Base-by-base conservation (phyloP, 2,329 filamentous ascomycete genomes). In the Clathrospora elynae region DNA sequence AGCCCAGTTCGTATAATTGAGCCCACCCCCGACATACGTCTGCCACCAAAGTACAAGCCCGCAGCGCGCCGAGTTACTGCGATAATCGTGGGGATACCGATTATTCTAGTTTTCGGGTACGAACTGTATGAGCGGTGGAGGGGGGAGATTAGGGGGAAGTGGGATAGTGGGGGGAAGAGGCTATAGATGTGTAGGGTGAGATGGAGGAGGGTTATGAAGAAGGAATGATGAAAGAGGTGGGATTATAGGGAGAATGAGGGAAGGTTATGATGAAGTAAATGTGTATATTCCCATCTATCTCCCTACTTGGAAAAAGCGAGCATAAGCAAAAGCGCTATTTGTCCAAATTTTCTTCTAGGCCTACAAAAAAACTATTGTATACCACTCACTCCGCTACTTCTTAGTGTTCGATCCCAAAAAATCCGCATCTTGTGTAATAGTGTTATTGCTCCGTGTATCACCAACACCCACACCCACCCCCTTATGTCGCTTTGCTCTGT, bases 21-120 rank as follows among this genome's bases (percentile, higher is more conserved):
- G 37, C 58, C 58, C 8, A 53, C 39, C 3, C 43, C 48, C 2
- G 49, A 62, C 23, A 55, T 51, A 8, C 41, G 46, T 5, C 36
- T 68, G 13, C 61, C 62, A 12, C 33, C 48, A 1, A 66, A 68
- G 29, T 71, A 71, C 55, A 61, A 62, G 35, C 55, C 59, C 3
- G 61, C 64, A 1, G 61, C 58, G 31, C 49, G 67, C 2, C 43
- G 64, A 1, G 53, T 70, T 1, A 64, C 59, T 20, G 54, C 58
- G 9, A 66, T 71, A 5, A 68, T 71, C 5, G 67, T 71, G 6
- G 63, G 60, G 7, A 41, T 69, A 20, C 68, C 68, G 1, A 39
- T 71, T 20, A 49, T 67, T 0, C 18, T 70, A 8, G 67, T 71
- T 14, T 50, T 61, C 20, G 59, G 67, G 13, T 67, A 50, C 14